Conservation (phyloP, 305 asterid species). For the Lippia alba region DNA sequence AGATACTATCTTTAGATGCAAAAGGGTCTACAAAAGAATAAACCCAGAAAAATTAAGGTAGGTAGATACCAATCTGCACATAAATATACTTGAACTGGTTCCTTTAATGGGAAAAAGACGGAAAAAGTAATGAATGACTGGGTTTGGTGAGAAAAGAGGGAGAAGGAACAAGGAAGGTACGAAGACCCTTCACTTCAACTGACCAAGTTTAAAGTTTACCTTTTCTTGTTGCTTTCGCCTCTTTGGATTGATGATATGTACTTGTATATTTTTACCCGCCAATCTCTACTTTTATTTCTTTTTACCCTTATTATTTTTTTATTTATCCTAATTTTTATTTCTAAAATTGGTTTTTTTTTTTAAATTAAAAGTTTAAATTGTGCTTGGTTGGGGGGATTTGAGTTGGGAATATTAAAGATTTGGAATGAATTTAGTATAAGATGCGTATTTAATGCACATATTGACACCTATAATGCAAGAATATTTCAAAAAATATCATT, state of each 20-base stretch:
- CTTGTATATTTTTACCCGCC: slow-evolving; percentile 29
- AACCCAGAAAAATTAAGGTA: slow-evolving; percentile 35
- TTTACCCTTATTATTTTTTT: no score
- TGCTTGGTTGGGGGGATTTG: no score
- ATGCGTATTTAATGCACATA: no score
- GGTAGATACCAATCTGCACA: slow-evolving; percentile 36
- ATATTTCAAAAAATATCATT: no score
- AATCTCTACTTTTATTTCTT: slow-evolving; percentile 17
- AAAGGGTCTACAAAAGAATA: slow-evolving; percentile 19
- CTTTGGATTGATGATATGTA: neutral
- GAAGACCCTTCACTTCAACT: slow-evolving; percentile 20
- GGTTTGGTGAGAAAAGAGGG: slow-evolving; percentile 32
- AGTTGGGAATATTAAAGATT: no score
- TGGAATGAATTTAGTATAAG: no score
- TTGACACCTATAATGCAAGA: no score
- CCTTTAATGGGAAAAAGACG: slow-evolving; percentile 17
- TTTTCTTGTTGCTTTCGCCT: neutral
- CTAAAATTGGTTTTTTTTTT: neutral
- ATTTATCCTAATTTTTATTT: no score
- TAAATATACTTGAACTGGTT: neutral
- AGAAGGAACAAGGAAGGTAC: slow-evolving; percentile 25
- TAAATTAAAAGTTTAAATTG: no score
- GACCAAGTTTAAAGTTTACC: slow-evolving; percentile 25
- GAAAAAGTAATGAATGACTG: slow-evolving; percentile 22
- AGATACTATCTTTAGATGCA: slow-evolving; percentile 31